phyloP scores from a whole-genome alignment of 192 early-diverging fungal genomes.

The Gamsiella multidivaricata region DNA sequence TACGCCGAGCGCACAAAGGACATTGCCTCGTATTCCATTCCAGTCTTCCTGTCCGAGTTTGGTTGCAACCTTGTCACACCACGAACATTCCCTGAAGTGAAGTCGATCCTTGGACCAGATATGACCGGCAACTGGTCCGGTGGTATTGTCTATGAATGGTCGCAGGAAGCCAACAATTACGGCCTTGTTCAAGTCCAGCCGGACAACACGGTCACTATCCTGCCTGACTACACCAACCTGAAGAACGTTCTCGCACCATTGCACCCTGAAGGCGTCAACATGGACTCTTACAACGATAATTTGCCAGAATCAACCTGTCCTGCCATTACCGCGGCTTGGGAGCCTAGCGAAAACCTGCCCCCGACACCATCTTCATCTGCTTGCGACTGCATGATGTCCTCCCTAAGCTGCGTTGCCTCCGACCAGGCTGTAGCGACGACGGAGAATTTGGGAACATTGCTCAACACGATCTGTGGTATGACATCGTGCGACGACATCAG shows the following conservation, averaged over 20 bases:
- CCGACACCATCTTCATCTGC: slow-evolving; percentile 70
- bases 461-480: slow-evolving; percentile 59
- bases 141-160: slow-evolving; percentile 81
- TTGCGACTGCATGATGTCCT: slow-evolving; percentile 74
- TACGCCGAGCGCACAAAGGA: slow-evolving; percentile 73
- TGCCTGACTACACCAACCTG: slow-evolving; percentile 72
- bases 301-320: slow-evolving; percentile 59
- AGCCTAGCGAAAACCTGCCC: slow-evolving; percentile 64
- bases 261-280: slow-evolving; percentile 67
- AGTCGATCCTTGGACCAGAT: slow-evolving; percentile 72
- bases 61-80: slow-evolving; percentile 78
- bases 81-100: slow-evolving; percentile 75
- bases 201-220: slow-evolving; percentile 51
- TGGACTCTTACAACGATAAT: slow-evolving; percentile 62
- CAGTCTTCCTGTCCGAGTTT: slow-evolving; percentile 80
- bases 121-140: slow-evolving; percentile 77
- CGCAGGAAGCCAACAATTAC: slow-evolving; percentile 80
- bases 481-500: slow-evolving; percentile 60
- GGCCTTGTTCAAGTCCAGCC: slow-evolving; percentile 71
- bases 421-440: slow-evolving; percentile 37
- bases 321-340: slow-evolving; percentile 60
- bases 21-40: slow-evolving; percentile 69
- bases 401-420: slow-evolving; percentile 63
- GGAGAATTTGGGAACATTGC: slow-evolving; percentile 45
- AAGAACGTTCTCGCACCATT: slow-evolving; percentile 62